Conservation (phyloP, 371 early-diverging fungal species). For the Mucor lusitanicus region DNA sequence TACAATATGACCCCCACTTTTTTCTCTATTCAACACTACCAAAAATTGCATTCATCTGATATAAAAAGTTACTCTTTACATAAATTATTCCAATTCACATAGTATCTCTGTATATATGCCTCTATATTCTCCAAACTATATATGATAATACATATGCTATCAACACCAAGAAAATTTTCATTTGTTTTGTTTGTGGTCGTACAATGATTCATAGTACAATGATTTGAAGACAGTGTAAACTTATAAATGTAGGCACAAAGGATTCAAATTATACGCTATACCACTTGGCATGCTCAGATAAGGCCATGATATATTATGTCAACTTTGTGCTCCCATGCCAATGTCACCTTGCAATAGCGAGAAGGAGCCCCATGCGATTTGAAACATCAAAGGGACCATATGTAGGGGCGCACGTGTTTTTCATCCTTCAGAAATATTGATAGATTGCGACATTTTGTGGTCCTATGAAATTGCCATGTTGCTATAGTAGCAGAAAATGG, state of each 20-base stretch:
- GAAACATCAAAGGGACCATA: background rate
- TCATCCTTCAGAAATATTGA: background rate
- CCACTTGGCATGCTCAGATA: background rate
- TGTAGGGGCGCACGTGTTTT: background rate
- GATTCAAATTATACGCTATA: background rate
- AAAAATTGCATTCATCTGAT: background rate
- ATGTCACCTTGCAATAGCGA: background rate
- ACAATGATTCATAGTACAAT: slow-evolving; percentile 2
- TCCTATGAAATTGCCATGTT: background rate
- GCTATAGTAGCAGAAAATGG: background rate
- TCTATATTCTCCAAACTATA: background rate
- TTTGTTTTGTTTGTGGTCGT: background rate
- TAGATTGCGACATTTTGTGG: background rate
- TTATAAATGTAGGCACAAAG: background rate
- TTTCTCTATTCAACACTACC: background rate
- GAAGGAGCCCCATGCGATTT: background rate
- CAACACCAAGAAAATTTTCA: background rate
- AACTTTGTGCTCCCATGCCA: background rate
- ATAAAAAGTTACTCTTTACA: background rate
- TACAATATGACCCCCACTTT: background rate
- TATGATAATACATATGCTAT: background rate
- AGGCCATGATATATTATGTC: background rate
- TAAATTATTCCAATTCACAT: background rate
- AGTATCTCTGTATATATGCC: background rate
- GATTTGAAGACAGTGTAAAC: background rate